These are phyloP conservation scores for Larix kaempferi DNA, from an alignment of 75 land plant genomes.

Conservation along the genomic window DNA sequence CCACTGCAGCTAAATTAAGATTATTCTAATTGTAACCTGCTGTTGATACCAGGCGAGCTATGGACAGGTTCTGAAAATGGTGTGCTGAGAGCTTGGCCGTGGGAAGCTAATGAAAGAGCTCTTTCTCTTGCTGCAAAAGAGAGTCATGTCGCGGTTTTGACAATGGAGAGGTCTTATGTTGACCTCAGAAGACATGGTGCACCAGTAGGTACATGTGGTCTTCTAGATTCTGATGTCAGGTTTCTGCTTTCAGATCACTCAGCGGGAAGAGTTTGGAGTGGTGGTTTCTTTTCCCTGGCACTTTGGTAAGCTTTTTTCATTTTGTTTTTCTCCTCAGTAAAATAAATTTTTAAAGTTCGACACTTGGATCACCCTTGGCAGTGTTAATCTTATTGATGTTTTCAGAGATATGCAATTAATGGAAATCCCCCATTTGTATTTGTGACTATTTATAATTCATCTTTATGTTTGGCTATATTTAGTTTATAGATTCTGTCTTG, in stretches of 20 bases:
- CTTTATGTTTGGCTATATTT: neutral
- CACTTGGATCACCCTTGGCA: neutral
- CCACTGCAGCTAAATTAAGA: neutral
- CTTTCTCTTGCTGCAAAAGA: slow-evolving; percentile 46
- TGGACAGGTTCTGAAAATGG: slow-evolving; percentile 95
- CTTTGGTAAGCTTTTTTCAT: slow-evolving; percentile 59
- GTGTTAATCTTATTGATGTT: neutral
- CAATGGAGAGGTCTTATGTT: slow-evolving; percentile 74
- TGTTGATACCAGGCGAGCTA: slow-evolving; percentile 65
- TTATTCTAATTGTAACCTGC: neutral
- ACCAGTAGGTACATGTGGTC: slow-evolving; percentile 35
- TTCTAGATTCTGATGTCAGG: slow-evolving; percentile 67
- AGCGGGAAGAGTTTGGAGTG: slow-evolving; percentile 84
- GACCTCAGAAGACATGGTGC: slow-evolving; percentile 63
- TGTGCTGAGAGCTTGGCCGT: slow-evolving; percentile 73
- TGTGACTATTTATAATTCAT: slow-evolving; percentile 1
- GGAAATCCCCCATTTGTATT: neutral
- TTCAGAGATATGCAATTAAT: neutral
- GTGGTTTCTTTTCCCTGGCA: slow-evolving; percentile 53
- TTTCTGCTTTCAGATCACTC: slow-evolving; percentile 64
- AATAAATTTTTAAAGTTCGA: neutral
- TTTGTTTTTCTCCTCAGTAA: slow-evolving; percentile 5
- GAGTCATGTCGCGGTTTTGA: slow-evolving; percentile 45
- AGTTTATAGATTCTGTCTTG: slow-evolving; percentile 10
- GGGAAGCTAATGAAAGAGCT: slow-evolving; percentile 55